These are phyloP conservation scores for Trichosporon coremiiforme DNA, from an alignment of 1,284 basidiomycete species.

Conservation along the genomic window DNA sequence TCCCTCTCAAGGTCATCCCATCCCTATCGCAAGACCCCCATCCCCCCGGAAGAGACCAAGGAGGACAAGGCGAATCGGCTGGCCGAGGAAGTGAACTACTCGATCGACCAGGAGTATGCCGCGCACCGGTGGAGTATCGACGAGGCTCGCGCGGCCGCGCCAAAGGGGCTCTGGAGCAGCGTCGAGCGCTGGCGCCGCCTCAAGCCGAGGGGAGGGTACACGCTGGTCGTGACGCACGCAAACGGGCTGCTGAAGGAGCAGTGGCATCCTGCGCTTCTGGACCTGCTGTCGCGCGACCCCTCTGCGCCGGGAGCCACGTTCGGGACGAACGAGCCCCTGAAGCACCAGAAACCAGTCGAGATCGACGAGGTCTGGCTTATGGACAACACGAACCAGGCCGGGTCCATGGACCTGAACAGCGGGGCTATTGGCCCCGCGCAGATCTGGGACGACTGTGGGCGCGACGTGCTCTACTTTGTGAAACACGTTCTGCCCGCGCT, in stretches of 20 bases:
- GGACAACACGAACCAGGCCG: slow-evolving; percentile 76
- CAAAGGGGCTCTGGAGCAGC: slow-evolving; percentile 51
- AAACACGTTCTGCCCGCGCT: slow-evolving; percentile 54
- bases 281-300: slow-evolving; percentile 51
- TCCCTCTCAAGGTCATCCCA: slow-evolving; percentile 29
- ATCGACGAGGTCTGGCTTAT: slow-evolving; percentile 78
- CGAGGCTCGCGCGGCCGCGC: slow-evolving; percentile 35
- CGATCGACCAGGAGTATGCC: slow-evolving; percentile 19
- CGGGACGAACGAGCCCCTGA: slow-evolving; percentile 21
- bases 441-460: slow-evolving; percentile 51
- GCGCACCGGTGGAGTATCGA: slow-evolving; percentile 24
- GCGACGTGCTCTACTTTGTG: slow-evolving; percentile 55
- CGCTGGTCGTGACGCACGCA: slow-evolving; percentile 72
- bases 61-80: slow-evolving; percentile 48
- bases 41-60: slow-evolving; percentile 26
- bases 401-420: slow-evolving; percentile 68
- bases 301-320: slow-evolving; percentile 19
- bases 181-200: slow-evolving; percentile 33
- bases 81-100: slow-evolving; percentile 26
- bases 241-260: slow-evolving; percentile 67
- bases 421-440: slow-evolving; percentile 57
- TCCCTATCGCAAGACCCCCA: slow-evolving; percentile 28
- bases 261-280: slow-evolving; percentile 67
- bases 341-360: slow-evolving; percentile 3
- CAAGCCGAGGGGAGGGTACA: slow-evolving; percentile 58